Evolutionary conservation across 805 yeast species (phyloP), one percentile per base, ranked within the genome.

Genomic region (Sugiyamaella marilandica): DNA sequence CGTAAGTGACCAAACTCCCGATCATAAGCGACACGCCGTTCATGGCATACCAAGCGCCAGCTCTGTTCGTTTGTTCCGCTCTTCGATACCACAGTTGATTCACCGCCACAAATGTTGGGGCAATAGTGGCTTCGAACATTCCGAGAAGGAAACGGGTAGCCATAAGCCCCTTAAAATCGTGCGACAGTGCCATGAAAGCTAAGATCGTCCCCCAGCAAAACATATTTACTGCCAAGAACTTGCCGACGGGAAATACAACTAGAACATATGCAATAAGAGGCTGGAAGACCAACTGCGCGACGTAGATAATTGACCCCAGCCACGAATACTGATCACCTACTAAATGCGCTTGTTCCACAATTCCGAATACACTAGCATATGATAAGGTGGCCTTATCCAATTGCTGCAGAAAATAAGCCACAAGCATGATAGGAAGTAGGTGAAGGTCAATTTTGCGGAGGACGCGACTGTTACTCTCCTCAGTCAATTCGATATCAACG

Each of bases 1-100:
- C 78, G 79, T 77, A 78, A 0, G 81, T 78, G 47, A 79, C 74
- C 11, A 70, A 71, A 13, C 74, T 72, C 13, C 81, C 81, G 10
- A 75, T 33, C 2, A 77, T 62, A 5, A 71, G 60, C 10, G 79
- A 79, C 19, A 71, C 59, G 9, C 80, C 80, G 32, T 73, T 65
- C 49, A 62, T 59, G 4, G 71, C 70, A 54, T 74, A 70, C 76
- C 79, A 77, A 33, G 70, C 53, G 24, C 74, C 66, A 1, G 70
- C 63, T 41, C 79, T 64, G 45, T 45, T 34, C 18, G 84, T 84
- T 46, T 81, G 80, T 54, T 69, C 69, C n/a, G 58, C 56, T 11
- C 68, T 59, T 53, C 71, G 75, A 73, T 80, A 83, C 77, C 82
- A 82, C 64, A 79, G 82, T 19, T 79, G 65, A 4, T 83, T 81